These are phyloP conservation scores for Dryadomyces quercivorus DNA, from an alignment of 2,329 filamentous ascomycete genomes.

Conservation along the genomic window DNA sequence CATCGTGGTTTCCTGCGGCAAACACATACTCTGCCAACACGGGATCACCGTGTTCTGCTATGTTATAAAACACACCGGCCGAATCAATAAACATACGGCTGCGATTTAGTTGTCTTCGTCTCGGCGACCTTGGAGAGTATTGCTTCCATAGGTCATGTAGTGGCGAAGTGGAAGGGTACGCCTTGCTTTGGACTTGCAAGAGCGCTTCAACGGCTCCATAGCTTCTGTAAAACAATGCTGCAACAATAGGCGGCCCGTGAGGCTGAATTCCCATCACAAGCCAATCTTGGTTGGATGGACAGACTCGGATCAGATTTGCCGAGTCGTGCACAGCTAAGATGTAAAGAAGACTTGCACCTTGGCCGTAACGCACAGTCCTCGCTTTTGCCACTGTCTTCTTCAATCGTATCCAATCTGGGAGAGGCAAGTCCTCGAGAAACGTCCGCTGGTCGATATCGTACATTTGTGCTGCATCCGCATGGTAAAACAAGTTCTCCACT, in stretches of 20 bases:
- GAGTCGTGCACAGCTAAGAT: background rate
- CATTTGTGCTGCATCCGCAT: conserved; percentile 25
- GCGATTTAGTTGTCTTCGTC: background rate
- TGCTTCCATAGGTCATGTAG: background rate
- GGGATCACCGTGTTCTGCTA: background rate
- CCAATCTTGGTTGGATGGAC: background rate
- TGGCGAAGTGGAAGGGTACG: background rate
- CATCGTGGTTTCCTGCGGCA: background rate
- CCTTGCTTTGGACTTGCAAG: background rate
- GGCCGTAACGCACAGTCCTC: background rate
- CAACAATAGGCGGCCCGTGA: background rate
- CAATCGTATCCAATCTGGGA: conserved; percentile 19
- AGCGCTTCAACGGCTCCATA: background rate
- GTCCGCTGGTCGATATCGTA: conserved; percentile 15
- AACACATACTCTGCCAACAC: background rate
- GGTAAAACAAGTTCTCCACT: conserved; percentile 24
- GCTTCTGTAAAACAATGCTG: background rate
- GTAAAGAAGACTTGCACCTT: background rate
- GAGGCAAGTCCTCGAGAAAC: conserved; percentile 20
- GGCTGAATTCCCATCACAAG: background rate
- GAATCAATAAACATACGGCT: background rate
- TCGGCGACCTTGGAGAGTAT: background rate
- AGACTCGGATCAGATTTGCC: background rate
- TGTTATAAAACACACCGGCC: background rate
- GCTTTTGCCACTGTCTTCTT: conserved; percentile 13